A percentile compares a stretch with the other conserved stretches of the same genome.
Evolutionary conservation across 2,329 filamentous ascomycete genomes (phyloP).

Genomic region (Ascochyta koolunga): DNA sequence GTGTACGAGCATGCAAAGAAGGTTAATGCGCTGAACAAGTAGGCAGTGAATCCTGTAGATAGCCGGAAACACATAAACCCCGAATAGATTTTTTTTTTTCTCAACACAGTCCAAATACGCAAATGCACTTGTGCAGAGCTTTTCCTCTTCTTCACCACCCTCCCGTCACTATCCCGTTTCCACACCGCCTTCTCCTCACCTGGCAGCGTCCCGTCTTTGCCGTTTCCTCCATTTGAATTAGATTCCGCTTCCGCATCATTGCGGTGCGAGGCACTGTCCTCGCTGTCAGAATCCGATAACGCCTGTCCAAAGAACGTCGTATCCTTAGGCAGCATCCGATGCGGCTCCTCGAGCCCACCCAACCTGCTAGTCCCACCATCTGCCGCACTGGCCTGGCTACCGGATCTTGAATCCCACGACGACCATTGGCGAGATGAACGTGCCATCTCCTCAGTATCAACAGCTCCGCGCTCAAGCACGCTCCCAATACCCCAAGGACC

Average conservation of each 20-base stretch:
- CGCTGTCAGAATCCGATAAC: not conserved
- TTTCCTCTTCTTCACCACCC: not conserved
- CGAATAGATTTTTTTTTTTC: too few species aligned
- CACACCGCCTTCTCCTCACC: not conserved
- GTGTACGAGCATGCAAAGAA: slow-evolving; percentile 31
- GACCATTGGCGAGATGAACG: too few species aligned
- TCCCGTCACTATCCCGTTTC: not conserved
- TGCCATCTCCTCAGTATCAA: too few species aligned
- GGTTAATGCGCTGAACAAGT: slow-evolving; percentile 29
- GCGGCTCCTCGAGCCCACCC: too few species aligned
- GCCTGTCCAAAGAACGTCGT: not conserved
- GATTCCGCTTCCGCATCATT: too few species aligned
- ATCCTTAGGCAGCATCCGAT: too few species aligned
- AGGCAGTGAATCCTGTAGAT: not conserved
- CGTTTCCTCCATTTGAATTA: too few species aligned
- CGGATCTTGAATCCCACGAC: too few species aligned
- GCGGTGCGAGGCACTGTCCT: too few species aligned
- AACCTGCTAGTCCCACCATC: too few species aligned
- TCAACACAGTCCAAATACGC: too few species aligned
- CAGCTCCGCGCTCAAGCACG: not conserved
- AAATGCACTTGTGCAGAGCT: not conserved
- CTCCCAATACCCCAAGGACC: not conserved
- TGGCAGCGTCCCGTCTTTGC: not conserved
- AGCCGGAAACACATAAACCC: not conserved
- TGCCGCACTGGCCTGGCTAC: too few species aligned